Evolutionary conservation across 371 early-diverging fungal genomes (phyloP).

Genomic region (Mucor saturninus): DNA sequence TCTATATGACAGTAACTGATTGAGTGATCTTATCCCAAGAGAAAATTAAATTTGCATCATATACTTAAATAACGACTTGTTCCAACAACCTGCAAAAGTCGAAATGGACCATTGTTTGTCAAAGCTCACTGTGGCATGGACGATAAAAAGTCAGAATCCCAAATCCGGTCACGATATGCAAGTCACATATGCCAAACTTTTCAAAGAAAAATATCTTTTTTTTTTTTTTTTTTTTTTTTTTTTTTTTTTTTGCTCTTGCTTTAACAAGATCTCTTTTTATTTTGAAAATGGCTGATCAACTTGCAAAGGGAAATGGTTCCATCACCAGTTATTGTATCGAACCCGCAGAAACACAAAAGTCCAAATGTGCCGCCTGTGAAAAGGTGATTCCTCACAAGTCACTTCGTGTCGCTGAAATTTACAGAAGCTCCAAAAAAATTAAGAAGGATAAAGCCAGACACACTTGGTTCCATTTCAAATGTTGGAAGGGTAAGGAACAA

Average conservation of each 20-base stretch:
- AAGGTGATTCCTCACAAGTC: slow-evolving; percentile 57
- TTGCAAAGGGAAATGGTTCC: slow-evolving; percentile 10
- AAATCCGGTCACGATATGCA: no score
- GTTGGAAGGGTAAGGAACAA: slow-evolving; percentile 50
- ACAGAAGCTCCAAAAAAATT: slow-evolving; percentile 54
- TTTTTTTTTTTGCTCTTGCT: not conserved
- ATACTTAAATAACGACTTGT: no score
- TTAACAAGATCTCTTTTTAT: not conserved
- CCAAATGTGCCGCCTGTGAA: slow-evolving; percentile 50
- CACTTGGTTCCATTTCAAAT: slow-evolving; percentile 64
- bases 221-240: not conserved
- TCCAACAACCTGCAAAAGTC: no score
- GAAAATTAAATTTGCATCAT: no score
- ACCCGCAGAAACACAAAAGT: slow-evolving; percentile 50
- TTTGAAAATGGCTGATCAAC: slow-evolving; percentile 23
- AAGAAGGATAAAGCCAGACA: slow-evolving; percentile 61
- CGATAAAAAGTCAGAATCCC: no score
- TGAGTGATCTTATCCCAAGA: no score
- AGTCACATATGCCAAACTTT: no score
- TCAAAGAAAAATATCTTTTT: not conserved
- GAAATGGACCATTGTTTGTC: no score
- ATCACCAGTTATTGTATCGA: slow-evolving; percentile 61
- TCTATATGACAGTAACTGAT: no score
- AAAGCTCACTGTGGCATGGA: no score
- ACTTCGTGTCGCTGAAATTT: slow-evolving; percentile 55